Evolutionary conservation across 1,284 basidiomycete genomes (phyloP).

Genomic region (Boletus calvinii): DNA sequence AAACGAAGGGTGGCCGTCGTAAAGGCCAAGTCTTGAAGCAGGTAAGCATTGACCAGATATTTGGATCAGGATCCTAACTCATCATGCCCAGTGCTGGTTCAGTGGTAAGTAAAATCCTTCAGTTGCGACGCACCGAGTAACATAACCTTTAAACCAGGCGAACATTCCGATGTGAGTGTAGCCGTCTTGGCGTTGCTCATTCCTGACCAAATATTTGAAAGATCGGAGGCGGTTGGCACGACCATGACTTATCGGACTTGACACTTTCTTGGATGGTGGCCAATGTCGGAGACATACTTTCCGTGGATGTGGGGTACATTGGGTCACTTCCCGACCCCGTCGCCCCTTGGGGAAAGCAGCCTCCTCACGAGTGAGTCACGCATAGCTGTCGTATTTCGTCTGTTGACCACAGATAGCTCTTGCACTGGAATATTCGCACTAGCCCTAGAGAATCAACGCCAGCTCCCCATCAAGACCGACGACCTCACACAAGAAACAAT

Average conservation of each 20-base stretch:
- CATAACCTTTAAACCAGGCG: slow-evolving; percentile 38
- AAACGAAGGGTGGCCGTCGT: slow-evolving; percentile 48
- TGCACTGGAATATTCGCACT: slow-evolving; percentile 52
- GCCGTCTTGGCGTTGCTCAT: not conserved
- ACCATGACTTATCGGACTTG: slow-evolving; percentile 67
- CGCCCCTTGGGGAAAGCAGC: slow-evolving; percentile 58
- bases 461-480: slow-evolving; percentile 46
- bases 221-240: slow-evolving; percentile 67
- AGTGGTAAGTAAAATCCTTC: slow-evolving; percentile 41
- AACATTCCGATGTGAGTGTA: slow-evolving; percentile 57
- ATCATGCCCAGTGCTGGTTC: slow-evolving; percentile 59
- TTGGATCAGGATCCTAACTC: slow-evolving; percentile 3
- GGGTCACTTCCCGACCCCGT: slow-evolving; percentile 48
- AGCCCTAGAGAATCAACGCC: slow-evolving; percentile 43
- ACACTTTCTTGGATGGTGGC: slow-evolving; percentile 68
- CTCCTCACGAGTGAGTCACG: slow-evolving; percentile 56
- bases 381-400: not conserved
- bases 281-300: slow-evolving; percentile 53
- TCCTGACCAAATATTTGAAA: slow-evolving; percentile 27
- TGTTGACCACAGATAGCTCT: slow-evolving; percentile 40
- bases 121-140: not conserved
- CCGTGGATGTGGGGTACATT: slow-evolving; percentile 56
- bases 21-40: slow-evolving; percentile 64
- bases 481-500: slow-evolving; percentile 58
- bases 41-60: slow-evolving; percentile 34